Base-by-base conservation (phyloP, 2,329 filamentous ascomycete species). In the Mycosphaerella sp. region DNA sequence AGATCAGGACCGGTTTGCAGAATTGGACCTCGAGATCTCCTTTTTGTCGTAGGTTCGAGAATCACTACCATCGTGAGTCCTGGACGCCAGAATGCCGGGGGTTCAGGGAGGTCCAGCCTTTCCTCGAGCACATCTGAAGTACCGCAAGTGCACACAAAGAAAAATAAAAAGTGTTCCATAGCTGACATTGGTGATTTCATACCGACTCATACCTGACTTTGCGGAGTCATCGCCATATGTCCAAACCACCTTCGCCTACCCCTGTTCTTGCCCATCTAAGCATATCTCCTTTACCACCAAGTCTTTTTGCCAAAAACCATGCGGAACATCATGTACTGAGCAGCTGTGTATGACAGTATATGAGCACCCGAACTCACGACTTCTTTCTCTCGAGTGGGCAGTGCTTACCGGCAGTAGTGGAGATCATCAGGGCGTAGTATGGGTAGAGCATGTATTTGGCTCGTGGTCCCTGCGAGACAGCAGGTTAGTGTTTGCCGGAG, bases 231-330 rank as follows among this genome's bases (percentile, higher is more conserved):
- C 17, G 43, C 41, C 17, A 31, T 5, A 36, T n/a, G 21, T 38
- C 38, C 29, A 46, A 2, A 2, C 11, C 3, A 6, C 31, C 11
- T 6, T 34, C 12, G 26, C 14, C 51, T 12, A 5, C 11, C 21
- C 32, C 26, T 51, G 26, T 34, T 32, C 17, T 29, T 26, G 38
- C 32, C 34, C 10, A 31, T 44, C 23, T 40, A 12, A 23, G 5
- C 32, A 10, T 46, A 23, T 29, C 26, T 41, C n/a, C 39, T 52
- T 48, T 50, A 53, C 40, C 57, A 87, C 83, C 84, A 90, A 59
- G 84, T 88, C 81, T 89, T 91, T 79, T 91, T 82, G 67, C 87
- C 87, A 39, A 84, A 70, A 61, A 87, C 75, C 76, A 87, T 83
- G 70, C 87, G 85, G 71, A 78, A 75, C 76, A 86, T 84, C 76